A percentile compares a stretch with the other conserved stretches of the same genome.
Evolutionary conservation across 345 rosid genomes (phyloP).

Genomic region (Turritis glabra): DNA sequence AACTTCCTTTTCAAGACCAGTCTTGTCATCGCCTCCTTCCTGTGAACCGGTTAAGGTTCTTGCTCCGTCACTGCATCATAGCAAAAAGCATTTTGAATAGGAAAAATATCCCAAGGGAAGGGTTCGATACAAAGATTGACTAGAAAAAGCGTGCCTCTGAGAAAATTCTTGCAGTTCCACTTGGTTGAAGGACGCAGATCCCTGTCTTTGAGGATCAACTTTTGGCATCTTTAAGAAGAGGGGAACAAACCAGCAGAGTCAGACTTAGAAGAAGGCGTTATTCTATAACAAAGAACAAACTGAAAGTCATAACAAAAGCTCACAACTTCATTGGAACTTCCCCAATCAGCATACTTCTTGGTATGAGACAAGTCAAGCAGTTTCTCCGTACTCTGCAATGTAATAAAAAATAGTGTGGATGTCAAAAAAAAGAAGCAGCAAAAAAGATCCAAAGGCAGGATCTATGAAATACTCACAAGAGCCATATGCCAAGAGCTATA

Average conservation of each 20-base stretch:
- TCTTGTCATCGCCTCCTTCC: conserved; percentile 33
- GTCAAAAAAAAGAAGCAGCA: conserved; percentile 8
- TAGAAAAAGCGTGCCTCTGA: conserved; percentile 39
- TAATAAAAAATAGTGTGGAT: conserved; percentile 20
- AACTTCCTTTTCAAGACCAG: conserved; percentile 50
- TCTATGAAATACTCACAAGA: conserved; percentile 23
- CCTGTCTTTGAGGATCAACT: conserved; percentile 27
- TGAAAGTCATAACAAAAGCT: conserved; percentile 31
- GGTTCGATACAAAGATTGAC: not conserved
- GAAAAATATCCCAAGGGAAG: conserved; percentile 4
- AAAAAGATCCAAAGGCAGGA: conserved; percentile 15
- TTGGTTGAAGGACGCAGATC: conserved; percentile 29
- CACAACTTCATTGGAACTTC: conserved; percentile 40
- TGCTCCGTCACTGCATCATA: conserved; percentile 45
- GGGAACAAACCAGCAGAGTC: conserved; percentile 26
- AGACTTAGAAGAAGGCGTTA: conserved; percentile 6
- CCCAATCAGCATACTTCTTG: conserved; percentile 44
- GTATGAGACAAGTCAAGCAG: conserved; percentile 49
- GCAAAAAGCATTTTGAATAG: conserved; percentile 2
- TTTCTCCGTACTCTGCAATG: conserved; percentile 52
- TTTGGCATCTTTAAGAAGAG: conserved; percentile 31
- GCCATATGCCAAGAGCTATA: conserved; percentile 26
- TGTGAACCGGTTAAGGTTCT: conserved; percentile 23
- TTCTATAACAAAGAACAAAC: conserved; percentile 17
- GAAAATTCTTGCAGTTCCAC: conserved; percentile 34